Evolutionary conservation across 441 rosid genomes (phyloP).

Genomic region (Lepidium campestre): DNA sequence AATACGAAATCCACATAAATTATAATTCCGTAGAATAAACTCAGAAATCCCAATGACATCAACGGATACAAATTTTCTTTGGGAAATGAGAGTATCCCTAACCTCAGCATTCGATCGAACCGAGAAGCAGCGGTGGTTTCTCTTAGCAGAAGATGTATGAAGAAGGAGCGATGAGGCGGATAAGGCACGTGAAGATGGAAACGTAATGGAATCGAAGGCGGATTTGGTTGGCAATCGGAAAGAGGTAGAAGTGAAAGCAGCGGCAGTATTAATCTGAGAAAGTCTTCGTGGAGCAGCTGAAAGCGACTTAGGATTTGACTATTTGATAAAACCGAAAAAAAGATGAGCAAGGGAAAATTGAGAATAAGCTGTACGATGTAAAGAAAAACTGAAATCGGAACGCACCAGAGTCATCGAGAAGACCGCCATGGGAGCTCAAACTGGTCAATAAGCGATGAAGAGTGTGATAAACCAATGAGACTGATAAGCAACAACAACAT

Average conservation of each 20-base stretch:
- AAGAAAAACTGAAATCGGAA: not conserved
- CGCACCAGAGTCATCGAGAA: conserved; percentile 46
- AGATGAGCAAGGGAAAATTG: not conserved
- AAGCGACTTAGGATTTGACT: conserved; percentile 51
- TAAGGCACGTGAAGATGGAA: conserved; percentile 34
- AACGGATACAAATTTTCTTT: not conserved
- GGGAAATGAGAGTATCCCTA: conserved; percentile 1
- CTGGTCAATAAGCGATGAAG: not conserved
- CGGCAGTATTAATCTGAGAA: conserved; percentile 27
- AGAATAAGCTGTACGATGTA: not conserved
- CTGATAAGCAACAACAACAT: not conserved
- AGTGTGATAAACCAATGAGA: conserved; percentile 10
- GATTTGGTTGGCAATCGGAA: conserved; percentile 23
- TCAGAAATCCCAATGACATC: not conserved
- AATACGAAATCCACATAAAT: not conserved
- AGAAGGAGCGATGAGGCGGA: conserved; percentile 39
- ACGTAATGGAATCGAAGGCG: conserved; percentile 27
- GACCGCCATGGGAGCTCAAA: conserved; percentile 53
- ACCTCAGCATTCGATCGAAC: conserved; percentile 82
- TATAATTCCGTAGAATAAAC: not conserved
- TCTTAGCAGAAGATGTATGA: conserved; percentile 28
- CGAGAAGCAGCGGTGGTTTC: conserved; percentile 28
- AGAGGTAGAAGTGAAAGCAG: conserved; percentile 22
- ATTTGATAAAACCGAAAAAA: conserved; percentile 21
- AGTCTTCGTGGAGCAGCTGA: conserved; percentile 33